Evolutionary conservation across 73 alveolate species (phyloP).

Genomic region (Paramecium pentaurelia): DNA sequence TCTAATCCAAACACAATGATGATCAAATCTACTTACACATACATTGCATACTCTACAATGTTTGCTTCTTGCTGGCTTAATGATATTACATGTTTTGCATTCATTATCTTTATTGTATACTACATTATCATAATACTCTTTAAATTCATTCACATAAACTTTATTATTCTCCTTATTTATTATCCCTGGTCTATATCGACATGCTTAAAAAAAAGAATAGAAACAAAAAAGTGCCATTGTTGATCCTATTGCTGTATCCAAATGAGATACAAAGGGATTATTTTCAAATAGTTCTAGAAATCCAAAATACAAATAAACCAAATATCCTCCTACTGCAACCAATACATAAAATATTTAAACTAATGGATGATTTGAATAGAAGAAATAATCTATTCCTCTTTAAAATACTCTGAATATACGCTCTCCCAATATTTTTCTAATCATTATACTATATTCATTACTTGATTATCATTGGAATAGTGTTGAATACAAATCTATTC

Average conservation of each 20-base stretch:
- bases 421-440: not conserved
- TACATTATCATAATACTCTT: slow-evolving; percentile 52
- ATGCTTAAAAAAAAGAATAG: slow-evolving; percentile 51
- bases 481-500: slow-evolving; percentile 56
- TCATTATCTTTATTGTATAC: slow-evolving; percentile 19
- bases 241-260: slow-evolving; percentile 47
- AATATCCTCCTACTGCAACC: slow-evolving; percentile 57
- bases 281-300: not conserved
- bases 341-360: slow-evolving; percentile 48
- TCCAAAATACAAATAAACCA: slow-evolving; percentile 44
- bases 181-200: slow-evolving; percentile 49
- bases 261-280: slow-evolving; percentile 28
- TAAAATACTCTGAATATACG: not conserved
- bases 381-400: not conserved
- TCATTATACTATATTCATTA: not conserved
- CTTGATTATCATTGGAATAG: not conserved
- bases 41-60: slow-evolving; percentile 83
- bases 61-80: slow-evolving; percentile 72
- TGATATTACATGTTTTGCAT: slow-evolving; percentile 47
- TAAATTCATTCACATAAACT: not conserved
- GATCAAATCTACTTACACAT: slow-evolving; percentile 88
- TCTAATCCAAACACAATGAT: slow-evolving; percentile 86
- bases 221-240: slow-evolving; percentile 41
- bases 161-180: slow-evolving; percentile 20
- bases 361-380: slow-evolving; percentile 54